Evolutionary conservation across 352 stramenopile species (phyloP), one percentile per base, ranked within the genome.

Genomic region (Globisporangium splendens): DNA sequence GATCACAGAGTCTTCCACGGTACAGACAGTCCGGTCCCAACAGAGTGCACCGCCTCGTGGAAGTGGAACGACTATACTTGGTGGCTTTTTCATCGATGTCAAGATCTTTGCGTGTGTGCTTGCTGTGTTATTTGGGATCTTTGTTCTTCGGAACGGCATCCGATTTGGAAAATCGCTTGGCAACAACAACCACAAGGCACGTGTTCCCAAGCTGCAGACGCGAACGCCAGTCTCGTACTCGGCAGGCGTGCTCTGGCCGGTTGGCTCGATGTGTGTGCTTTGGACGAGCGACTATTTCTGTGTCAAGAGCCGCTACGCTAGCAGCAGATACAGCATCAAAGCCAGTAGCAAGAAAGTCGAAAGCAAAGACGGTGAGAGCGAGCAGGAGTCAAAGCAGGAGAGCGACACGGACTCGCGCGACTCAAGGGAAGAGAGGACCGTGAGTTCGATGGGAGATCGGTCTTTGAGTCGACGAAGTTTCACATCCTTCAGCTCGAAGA

Each of bases 271-370:
- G 56, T 73, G 65, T 11, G 62, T 71, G 8, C 59, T 72, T 21
- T 73, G 69, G 69, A 69, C 62, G 1, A 71, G 63, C 13, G 66
- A 77, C 35, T 77, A 69, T 33, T 77, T 63, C 28, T 73, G 63
- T 35, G 65, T 74, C 21, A 31, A 10, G 14, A n/a, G 43, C 1
- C n/a, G n/a, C 8, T 20, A 20, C 24, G 24, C 24, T 31, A 31
- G 24, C 24, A 31, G 24, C 24, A 31, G 24, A 31, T 31, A 31
- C 5, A 31, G 24, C 24, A 31, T 5, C 24, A 18, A n/a, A 21
- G 43, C 43, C 12, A 20, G 8, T 7, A 22, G 43, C 43, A 48
- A 21, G 14, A 48, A 11, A 2, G 18, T 20, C 43, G 17, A 48
- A 20, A 21, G 43, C 43, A 3, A 48, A 31, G 24, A 20, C 4